Percentiles rank a stretch among this genome's conserved stretches.
phyloP scores from a whole-genome alignment of 2,329 filamentous ascomycete species.

The Alternaria metachromatica region DNA sequence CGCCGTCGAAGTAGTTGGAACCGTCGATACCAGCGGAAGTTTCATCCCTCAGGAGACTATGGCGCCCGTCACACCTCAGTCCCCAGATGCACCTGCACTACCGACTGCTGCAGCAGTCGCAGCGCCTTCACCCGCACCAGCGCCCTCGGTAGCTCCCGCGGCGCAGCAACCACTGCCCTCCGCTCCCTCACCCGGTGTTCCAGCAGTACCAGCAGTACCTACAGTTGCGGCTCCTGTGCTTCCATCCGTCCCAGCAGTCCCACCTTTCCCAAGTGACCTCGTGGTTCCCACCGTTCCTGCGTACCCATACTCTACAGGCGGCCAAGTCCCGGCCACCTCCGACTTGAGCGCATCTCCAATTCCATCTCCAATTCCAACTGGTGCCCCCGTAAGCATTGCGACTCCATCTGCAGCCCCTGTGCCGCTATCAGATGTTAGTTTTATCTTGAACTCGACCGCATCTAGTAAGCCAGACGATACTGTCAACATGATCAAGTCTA shows the following conservation, averaged over 20 bases:
- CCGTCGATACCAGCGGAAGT: slow-evolving; percentile 39
- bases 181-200: slow-evolving; percentile 4
- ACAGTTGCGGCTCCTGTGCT: slow-evolving; percentile 16
- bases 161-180: slow-evolving; percentile 11
- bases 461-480: slow-evolving; percentile 8
- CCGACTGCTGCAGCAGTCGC: not conserved
- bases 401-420: slow-evolving; percentile 4
- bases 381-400: slow-evolving; percentile 4
- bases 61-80: slow-evolving; percentile 11
- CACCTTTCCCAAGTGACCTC: slow-evolving; percentile 45
- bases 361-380: slow-evolving; percentile 16
- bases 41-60: slow-evolving; percentile 33
- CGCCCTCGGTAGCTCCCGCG: not conserved
- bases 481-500: not conserved
- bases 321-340: slow-evolving; percentile 10
- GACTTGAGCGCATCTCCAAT: slow-evolving; percentile 14
- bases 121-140: not conserved
- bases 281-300: slow-evolving; percentile 37
- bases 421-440: slow-evolving; percentile 2
- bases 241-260: slow-evolving; percentile 40
- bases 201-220: slow-evolving; percentile 12
- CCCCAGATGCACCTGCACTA: not conserved
- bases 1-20: slow-evolving; percentile 39
- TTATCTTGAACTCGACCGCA: slow-evolving; percentile 24
- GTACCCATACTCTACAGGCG: slow-evolving; percentile 42